Percentiles rank a stretch among this genome's conserved stretches.
Evolutionary conservation across 2,329 filamentous ascomycete genomes (phyloP).

Genomic region (Triangularia verruculosa): DNA sequence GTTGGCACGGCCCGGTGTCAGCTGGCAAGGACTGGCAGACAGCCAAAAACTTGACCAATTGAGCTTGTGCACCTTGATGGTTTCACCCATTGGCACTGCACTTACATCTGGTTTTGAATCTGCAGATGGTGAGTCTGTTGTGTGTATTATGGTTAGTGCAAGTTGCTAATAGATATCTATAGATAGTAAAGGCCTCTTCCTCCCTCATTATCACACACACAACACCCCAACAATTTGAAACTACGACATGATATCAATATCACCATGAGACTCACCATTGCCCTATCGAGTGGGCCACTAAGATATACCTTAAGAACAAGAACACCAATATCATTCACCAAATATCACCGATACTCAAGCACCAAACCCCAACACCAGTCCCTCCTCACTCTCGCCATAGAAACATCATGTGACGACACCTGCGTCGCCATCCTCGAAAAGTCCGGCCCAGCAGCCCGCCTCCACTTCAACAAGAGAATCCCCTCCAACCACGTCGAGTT

Average conservation of each 20-base stretch:
- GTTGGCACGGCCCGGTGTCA: not conserved
- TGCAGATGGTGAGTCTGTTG: not conserved
- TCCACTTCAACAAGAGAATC: conserved; percentile 77
- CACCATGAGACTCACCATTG: not conserved
- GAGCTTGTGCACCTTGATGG: not conserved
- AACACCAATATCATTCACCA: not conserved
- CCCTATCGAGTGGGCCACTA: not conserved
- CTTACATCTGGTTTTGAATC: not conserved
- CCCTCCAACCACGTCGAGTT: conserved; percentile 75
- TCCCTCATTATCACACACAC: not conserved
- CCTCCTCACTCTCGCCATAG: conserved; percentile 52
- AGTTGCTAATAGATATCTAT: not conserved
- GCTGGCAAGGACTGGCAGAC: not conserved
- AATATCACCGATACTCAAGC: not conserved
- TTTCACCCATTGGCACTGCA: not conserved
- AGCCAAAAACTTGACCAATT: not conserved
- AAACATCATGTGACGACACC: conserved; percentile 90
- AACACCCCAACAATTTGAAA: not conserved
- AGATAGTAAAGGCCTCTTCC: not conserved
- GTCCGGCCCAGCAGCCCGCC: conserved; percentile 43
- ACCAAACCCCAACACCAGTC: not conserved
- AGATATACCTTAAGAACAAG: not conserved
- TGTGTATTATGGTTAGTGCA: not conserved
- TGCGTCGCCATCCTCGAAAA: conserved; percentile 79
- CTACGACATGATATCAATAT: not conserved